Evolutionary conservation across 495 filamentous ascomycete genomes (phyloP).

Genomic region (Penicillium antarcticum): DNA sequence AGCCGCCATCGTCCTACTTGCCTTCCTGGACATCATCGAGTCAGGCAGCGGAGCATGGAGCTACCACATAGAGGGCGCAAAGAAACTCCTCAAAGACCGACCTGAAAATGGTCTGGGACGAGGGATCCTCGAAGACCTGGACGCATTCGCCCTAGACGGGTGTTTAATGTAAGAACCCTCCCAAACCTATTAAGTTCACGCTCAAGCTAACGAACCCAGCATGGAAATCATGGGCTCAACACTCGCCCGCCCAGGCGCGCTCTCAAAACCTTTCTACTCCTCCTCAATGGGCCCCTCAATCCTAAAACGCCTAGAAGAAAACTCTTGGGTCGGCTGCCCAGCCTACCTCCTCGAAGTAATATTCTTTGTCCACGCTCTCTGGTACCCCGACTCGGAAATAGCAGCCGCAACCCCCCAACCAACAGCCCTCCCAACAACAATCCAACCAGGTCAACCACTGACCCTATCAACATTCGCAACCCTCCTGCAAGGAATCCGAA

Average conservation of each 20-base stretch:
- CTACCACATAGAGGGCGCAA: constrained; percentile 47
- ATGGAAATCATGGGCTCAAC: constrained; percentile 51
- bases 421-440: constrained; percentile 24
- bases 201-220: constrained; percentile 10
- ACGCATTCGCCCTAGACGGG: constrained; percentile 41
- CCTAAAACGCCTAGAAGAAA: constrained; percentile 46
- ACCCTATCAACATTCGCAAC: constrained; percentile 31
- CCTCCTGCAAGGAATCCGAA: constrained; percentile 41
- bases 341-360: constrained; percentile 47
- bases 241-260: constrained; percentile 41
- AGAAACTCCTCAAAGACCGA: constrained; percentile 35
- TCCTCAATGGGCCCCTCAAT: constrained; percentile 37
- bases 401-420: constrained; percentile 24
- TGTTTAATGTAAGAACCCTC: constrained; percentile 35
- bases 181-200: not conserved
- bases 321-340: constrained; percentile 46
- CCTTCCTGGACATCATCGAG: constrained; percentile 43
- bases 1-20: constrained; percentile 41
- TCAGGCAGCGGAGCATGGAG: constrained; percentile 47
- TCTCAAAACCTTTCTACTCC: constrained; percentile 44
- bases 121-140: constrained; percentile 34
- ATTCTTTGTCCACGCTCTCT: constrained; percentile 43
- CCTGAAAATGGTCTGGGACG: constrained; percentile 19
- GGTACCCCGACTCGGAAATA: constrained; percentile 32
- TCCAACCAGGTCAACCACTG: constrained; percentile 25